phyloP scores from a whole-genome alignment of 208 protist genomes.

The Trypanosoma conorhini region DNA sequence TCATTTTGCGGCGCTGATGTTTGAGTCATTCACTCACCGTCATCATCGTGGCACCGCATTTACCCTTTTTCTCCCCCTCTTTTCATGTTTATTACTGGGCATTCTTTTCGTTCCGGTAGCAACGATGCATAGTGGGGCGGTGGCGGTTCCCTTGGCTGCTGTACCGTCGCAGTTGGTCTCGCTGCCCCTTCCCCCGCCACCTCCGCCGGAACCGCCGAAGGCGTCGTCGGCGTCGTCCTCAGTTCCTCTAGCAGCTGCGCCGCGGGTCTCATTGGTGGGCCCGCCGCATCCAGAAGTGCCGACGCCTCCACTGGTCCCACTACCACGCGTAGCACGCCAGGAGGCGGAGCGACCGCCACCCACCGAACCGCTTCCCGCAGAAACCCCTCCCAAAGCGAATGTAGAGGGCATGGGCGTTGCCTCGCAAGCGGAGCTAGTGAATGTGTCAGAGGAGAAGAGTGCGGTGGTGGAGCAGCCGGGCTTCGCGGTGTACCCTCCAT shows the following conservation, averaged over 20 bases:
- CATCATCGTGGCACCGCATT: neutral
- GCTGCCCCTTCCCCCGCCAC: neutral
- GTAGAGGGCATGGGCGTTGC: neutral
- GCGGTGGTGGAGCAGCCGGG: neutral
- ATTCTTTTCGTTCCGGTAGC: slow-evolving; percentile 1
- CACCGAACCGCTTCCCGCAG: neutral
- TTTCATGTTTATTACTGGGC: neutral
- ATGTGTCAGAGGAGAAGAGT: neutral
- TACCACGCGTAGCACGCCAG: neutral
- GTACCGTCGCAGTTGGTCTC: slow-evolving; percentile 5
- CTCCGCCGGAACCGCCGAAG: neutral
- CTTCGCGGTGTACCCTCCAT: slow-evolving; percentile 11
- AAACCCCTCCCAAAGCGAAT: neutral
- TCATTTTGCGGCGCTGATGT: neutral
- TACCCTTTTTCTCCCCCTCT: neutral
- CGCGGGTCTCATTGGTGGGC: neutral
- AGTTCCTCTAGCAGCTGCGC: neutral
- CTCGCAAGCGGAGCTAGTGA: neutral
- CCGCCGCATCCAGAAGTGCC: slow-evolving; percentile 1
- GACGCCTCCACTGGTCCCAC: slow-evolving; percentile 8
- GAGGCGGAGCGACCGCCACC: slow-evolving; percentile 1
- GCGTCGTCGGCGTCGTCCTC: neutral
- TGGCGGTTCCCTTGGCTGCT: neutral
- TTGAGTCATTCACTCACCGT: slow-evolving; percentile 1
- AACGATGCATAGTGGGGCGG: neutral